These are phyloP conservation scores for Lotus japonicus DNA, from an alignment of 306 rosid genomes.

Conservation along the genomic window DNA sequence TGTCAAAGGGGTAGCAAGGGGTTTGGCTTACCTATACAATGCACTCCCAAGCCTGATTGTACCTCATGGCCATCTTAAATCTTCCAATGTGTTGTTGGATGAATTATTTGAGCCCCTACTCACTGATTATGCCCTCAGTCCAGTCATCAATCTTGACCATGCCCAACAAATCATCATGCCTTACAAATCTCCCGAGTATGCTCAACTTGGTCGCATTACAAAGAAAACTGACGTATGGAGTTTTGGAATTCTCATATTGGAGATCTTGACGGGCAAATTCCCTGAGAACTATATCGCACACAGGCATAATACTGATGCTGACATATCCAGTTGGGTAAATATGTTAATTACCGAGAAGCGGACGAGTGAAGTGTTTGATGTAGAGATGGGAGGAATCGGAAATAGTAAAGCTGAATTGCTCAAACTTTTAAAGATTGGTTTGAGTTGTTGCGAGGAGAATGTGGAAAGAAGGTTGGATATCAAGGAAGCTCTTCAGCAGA, in stretches of 20 bases:
- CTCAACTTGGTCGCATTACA: constrained; percentile 65
- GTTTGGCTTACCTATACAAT: constrained; percentile 55
- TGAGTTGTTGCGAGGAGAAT: constrained; percentile 90
- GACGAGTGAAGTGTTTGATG: constrained; percentile 58
- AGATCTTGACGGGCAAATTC: constrained; percentile 70
- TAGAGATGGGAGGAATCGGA: constrained; percentile 52
- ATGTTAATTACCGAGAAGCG: constrained; percentile 63
- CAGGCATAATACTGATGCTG: constrained; percentile 35
- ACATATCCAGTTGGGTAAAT: constrained; percentile 80
- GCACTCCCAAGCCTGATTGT: constrained; percentile 55
- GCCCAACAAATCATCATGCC: constrained; percentile 73
- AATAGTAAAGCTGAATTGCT: constrained; percentile 57
- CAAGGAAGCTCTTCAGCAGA: constrained; percentile 47
- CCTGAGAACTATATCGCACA: constrained; percentile 80
- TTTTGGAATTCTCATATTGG: constrained; percentile 72
- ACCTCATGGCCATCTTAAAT: constrained; percentile 91
- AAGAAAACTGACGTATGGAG: constrained; percentile 89
- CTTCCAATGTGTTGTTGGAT: constrained; percentile 76
- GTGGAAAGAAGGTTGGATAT: constrained; percentile 71
- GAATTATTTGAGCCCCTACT: constrained; percentile 56
- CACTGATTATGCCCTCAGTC: constrained; percentile 65
- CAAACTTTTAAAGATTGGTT: constrained; percentile 75
- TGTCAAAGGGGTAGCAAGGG: constrained; percentile 67
- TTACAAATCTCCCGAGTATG: constrained; percentile 82
- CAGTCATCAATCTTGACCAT: constrained; percentile 58